Evolutionary conservation across 371 early-diverging fungal genomes (phyloP).

Genomic region (Mortierella sp.): DNA sequence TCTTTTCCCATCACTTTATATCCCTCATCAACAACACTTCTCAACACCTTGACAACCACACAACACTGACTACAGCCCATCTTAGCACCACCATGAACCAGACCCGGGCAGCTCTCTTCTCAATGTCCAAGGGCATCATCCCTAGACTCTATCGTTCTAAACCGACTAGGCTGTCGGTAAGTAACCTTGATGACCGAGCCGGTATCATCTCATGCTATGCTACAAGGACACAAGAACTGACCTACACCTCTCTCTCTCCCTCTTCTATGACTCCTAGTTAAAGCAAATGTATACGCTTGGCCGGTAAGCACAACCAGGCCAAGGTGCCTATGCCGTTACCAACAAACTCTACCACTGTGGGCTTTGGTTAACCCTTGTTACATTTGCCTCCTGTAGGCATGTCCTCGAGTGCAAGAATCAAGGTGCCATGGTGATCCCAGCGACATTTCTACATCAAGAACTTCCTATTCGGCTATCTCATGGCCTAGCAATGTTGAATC

Average conservation of each 20-base stretch:
- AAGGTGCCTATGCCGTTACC: too few species aligned
- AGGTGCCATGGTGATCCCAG: conserved; percentile 56
- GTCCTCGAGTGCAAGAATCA: conserved; percentile 48
- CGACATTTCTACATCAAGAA: conserved; percentile 74
- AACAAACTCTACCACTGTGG: too few species aligned
- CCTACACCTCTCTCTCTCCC: neutral
- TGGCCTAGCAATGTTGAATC: conserved; percentile 62
- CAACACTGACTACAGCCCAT: neutral
- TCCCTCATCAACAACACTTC: too few species aligned
- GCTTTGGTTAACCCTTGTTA: too few species aligned
- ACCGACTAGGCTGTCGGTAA: conserved; percentile 40
- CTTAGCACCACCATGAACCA: conserved; percentile 25
- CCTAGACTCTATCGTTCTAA: conserved; percentile 42
- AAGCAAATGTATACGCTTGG: conserved; percentile 52
- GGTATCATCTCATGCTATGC: too few species aligned
- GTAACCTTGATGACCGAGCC: neutral
- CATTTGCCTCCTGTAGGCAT: conserved; percentile 19
- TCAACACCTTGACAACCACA: neutral
- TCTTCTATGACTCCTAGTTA: conserved; percentile 4
- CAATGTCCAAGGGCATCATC: conserved; percentile 34
- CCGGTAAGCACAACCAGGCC: too few species aligned
- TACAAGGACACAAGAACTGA: too few species aligned
- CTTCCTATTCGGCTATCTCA: conserved; percentile 77
- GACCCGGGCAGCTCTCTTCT: conserved; percentile 38
- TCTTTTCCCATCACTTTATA: neutral